phyloP scores from a whole-genome alignment of 2,329 filamentous ascomycete genomes.

The Beauveria sp. region DNA sequence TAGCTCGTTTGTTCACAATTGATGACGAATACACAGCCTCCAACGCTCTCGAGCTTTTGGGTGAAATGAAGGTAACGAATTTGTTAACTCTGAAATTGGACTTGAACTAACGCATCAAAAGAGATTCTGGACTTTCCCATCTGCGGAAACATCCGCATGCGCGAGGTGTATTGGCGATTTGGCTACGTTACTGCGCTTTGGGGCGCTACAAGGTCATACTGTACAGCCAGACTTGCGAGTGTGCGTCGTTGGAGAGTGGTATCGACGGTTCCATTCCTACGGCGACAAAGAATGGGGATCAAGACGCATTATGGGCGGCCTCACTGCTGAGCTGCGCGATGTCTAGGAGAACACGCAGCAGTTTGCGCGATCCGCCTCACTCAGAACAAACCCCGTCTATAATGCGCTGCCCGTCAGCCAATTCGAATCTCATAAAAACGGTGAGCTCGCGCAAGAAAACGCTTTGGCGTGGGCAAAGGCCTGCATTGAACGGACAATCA shows the following conservation, averaged over 20 bases:
- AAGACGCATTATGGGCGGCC: background rate
- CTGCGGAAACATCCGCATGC: no score
- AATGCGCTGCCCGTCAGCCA: background rate
- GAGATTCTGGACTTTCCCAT: no score
- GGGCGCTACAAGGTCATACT: background rate
- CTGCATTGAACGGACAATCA: background rate
- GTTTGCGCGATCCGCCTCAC: background rate
- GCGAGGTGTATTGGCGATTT: background rate
- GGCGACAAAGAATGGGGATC: background rate
- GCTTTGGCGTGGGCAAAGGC: background rate
- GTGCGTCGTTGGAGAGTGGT: background rate
- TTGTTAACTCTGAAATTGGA: no score
- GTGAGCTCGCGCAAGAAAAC: accelerated
- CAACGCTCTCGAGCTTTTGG: background rate
- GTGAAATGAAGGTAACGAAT: background rate
- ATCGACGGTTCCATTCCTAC: background rate
- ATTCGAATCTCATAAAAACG: background rate
- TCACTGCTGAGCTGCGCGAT: background rate
- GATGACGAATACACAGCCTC: background rate
- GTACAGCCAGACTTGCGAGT: background rate
- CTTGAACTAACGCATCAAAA: background rate
- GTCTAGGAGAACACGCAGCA: background rate
- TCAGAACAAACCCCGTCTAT: background rate
- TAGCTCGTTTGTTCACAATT: background rate
- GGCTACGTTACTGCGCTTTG: background rate